Base-by-base conservation (phyloP, 345 rosid species). In the Populus ilicifolia region DNA sequence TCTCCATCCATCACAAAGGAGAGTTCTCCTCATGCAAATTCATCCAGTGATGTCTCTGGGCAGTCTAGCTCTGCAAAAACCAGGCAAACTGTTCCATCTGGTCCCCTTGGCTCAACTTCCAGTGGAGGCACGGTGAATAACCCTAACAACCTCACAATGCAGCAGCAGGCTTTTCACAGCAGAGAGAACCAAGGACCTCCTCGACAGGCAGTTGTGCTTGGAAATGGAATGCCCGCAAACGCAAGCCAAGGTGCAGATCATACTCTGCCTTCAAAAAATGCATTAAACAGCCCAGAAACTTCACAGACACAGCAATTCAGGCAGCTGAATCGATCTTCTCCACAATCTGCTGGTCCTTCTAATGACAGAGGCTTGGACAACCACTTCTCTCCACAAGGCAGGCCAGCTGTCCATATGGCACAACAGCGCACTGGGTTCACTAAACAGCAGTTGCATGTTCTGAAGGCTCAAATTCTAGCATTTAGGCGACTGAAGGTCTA, bases 401-500 rank as follows among this genome's bases (percentile, higher is more conserved):
- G 90, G 71, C 81, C 78, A 67, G 84, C 89, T 84, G 77, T 83
- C 78, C 94, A 89, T 82, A 81, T 78, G 75, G 72, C 85, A 38
- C 90, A 84, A 77, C 97, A 86, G 83, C 88, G 79, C 68, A 20
- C 70, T 77, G 97, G 90, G 75, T 96, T 94, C 86, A 92, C 99
- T 17, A 96, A 90, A 86, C 95, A 92, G 77, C 99, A 96, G 79
- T 87, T 94, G 75, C 96, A 96, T 86, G 99, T 94, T 79, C 97
- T 94, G 63, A 96, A 96, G 86, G 99, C 98, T 36, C 99, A 96
- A 84, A 96, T 94, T 79, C 87, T 96, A 73, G 99, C 97, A 75
- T 96, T 96, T 80, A 88, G 98, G 81, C 90, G 99, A 80, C 81
- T 96, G 75, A 96, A 96, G 97, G 99, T 94, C 74, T 79, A 75